phyloP scores from a whole-genome alignment of 805 yeast genomes.

The Teunomyces panamensis region DNA sequence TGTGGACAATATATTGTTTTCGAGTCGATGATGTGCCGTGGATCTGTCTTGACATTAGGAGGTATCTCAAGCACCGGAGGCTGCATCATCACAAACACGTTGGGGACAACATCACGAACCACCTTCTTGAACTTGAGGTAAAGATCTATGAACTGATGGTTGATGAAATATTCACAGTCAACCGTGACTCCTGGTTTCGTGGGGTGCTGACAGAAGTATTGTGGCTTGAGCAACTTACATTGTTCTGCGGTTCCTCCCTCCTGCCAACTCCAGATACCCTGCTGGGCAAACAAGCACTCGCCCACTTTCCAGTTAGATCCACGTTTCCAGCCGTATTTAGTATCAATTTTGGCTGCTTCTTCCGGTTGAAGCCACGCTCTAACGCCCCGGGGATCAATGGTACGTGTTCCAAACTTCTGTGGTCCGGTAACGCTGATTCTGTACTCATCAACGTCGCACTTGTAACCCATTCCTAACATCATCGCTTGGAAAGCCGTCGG shows the following conservation, averaged over 20 bases:
- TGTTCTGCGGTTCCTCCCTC: constrained; percentile 13
- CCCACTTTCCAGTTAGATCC: constrained; percentile 65
- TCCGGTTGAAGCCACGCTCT: constrained; percentile 64
- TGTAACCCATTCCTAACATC: constrained; percentile 73
- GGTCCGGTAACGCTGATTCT: constrained; percentile 77
- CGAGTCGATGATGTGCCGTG: constrained; percentile 50
- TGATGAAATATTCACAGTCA: constrained; percentile 52
- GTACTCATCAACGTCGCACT: constrained; percentile 66
- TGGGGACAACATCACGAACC: constrained; percentile 44
- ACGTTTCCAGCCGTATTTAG: constrained; percentile 69
- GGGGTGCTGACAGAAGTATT: constrained; percentile 25
- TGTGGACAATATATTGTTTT: constrained; percentile 81
- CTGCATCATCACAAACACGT: constrained; percentile 63
- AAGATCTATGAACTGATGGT: constrained; percentile 61
- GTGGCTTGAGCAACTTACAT: constrained; percentile 29
- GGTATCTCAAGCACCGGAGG: constrained; percentile 81
- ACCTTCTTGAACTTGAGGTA: constrained; percentile 49
- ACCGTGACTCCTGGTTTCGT: neutral
- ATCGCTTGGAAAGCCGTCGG: constrained; percentile 80
- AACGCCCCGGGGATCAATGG: constrained; percentile 64
- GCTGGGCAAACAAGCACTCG: constrained; percentile 75
- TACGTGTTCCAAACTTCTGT: constrained; percentile 51
- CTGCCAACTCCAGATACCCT: constrained; percentile 69
- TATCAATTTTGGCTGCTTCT: constrained; percentile 46
- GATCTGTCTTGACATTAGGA: constrained; percentile 55